Conservation (phyloP, 495 filamentous ascomycete genomes). For the Talaromyces ruber region DNA sequence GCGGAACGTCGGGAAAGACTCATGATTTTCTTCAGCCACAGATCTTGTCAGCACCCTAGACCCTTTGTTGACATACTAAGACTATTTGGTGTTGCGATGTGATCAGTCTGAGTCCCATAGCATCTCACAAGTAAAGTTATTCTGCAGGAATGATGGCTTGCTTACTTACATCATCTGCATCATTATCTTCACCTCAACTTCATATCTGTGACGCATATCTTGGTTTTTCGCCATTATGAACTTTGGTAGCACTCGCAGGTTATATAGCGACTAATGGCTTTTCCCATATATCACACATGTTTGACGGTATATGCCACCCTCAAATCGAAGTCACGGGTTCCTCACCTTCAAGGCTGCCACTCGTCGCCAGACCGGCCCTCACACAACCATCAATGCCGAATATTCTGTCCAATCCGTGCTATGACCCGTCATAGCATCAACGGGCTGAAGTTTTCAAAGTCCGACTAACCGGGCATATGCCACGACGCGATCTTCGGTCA, state of each 20-base stretch:
- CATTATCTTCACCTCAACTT: background rate
- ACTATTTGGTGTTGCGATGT: background rate
- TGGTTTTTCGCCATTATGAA: background rate
- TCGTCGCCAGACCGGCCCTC: background rate
- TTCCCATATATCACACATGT: background rate
- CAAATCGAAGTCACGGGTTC: background rate
- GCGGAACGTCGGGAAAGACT: background rate
- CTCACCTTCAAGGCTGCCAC: background rate
- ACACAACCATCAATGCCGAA: background rate
- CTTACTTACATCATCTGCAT: background rate
- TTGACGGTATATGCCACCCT: background rate
- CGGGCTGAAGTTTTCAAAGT: background rate
- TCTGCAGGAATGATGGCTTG: background rate
- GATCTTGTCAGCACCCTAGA: background rate
- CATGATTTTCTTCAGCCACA: background rate
- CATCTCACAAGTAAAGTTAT: background rate
- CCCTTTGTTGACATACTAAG: background rate
- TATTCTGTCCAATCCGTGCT: background rate
- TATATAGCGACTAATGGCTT: background rate
- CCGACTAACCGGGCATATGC: background rate
- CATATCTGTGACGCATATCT: background rate
- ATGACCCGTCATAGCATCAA: background rate
- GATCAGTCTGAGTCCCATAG: background rate
- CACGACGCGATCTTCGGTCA: too few species aligned
- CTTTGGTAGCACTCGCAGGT: background rate